Evolutionary conservation across 352 stramenopile species (phyloP).

Genomic region (Elongisporangium prolatum): DNA sequence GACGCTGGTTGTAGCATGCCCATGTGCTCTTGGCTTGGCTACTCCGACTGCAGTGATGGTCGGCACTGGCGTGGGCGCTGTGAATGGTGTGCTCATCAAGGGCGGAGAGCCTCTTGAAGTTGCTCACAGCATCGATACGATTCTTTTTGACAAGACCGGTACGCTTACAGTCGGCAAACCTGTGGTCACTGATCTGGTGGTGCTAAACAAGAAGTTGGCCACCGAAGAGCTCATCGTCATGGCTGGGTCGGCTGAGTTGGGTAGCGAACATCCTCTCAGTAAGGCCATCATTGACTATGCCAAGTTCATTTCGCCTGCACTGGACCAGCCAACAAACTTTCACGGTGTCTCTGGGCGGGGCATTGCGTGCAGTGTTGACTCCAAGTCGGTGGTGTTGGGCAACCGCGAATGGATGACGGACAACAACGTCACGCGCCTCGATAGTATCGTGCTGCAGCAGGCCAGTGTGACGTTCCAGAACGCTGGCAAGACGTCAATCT

Average conservation of each 20-base stretch:
- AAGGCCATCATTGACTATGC: conserved; percentile 91
- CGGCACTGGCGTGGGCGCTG: conserved; percentile 95
- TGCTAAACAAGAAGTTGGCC: conserved; percentile 66
- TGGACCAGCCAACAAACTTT: conserved; percentile 80
- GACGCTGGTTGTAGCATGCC: conserved; percentile 98
- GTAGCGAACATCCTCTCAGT: conserved; percentile 93
- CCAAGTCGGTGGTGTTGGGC: conserved; percentile 85
- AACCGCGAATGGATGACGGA: conserved; percentile 90
- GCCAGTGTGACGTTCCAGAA: conserved; percentile 80
- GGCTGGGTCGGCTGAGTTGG: conserved; percentile 89
- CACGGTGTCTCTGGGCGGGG: conserved; percentile 85
- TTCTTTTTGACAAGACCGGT: conserved; percentile 99
- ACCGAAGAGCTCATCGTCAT: conserved; percentile 86
- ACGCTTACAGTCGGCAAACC: conserved; percentile 95
- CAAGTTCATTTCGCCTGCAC: conserved; percentile 71
- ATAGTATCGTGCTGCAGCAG: conserved; percentile 70
- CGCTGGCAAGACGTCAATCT: conserved; percentile 93
- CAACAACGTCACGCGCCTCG: conserved; percentile 62
- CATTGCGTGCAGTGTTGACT: conserved; percentile 71
- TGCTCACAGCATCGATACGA: conserved; percentile 90
- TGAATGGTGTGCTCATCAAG: conserved; percentile 98
- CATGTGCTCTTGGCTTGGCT: conserved; percentile 97
- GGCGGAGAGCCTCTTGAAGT: conserved; percentile 91
- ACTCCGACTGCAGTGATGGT: conserved; percentile 99
- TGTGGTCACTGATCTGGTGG: conserved; percentile 80